Percentiles rank a stretch among this genome's conserved stretches.
Evolutionary conservation across 306 rosid genomes (phyloP).

Genomic region (Spatholobus suberectus): DNA sequence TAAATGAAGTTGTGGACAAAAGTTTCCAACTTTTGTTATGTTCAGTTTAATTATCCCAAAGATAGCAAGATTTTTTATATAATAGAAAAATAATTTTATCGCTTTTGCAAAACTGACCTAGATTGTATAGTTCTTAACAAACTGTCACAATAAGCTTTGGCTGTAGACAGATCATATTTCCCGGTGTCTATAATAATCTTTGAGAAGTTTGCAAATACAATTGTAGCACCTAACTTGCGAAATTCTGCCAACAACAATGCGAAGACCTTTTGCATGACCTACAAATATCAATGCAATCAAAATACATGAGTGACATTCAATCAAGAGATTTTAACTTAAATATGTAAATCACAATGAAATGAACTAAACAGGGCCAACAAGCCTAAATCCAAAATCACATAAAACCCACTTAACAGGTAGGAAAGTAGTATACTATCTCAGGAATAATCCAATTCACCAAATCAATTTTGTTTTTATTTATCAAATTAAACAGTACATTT

Average conservation of each 20-base stretch:
- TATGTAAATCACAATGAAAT: slow-evolving; percentile 36
- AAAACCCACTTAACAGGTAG: background rate
- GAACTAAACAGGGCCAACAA: slow-evolving; percentile 13
- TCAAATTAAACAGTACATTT: slow-evolving; percentile 20
- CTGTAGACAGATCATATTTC: slow-evolving; percentile 80
- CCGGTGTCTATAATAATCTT: slow-evolving; percentile 95
- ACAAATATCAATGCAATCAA: slow-evolving; percentile 43
- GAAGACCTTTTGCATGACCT: slow-evolving; percentile 96
- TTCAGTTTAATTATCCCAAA: slow-evolving; percentile 7
- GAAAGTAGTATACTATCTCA: slow-evolving; percentile 19
- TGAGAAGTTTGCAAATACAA: slow-evolving; percentile 89
- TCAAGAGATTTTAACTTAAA: slow-evolving; percentile 16
- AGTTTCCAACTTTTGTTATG: slow-evolving; percentile 13
- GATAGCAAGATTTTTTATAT: slow-evolving; percentile 6
- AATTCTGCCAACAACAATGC: slow-evolving; percentile 84
- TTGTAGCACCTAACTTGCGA: slow-evolving; percentile 92
- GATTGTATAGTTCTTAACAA: slow-evolving; percentile 82
- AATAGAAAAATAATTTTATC: background rate
- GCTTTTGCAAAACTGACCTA: slow-evolving; percentile 62
- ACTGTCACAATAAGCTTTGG: slow-evolving; percentile 93
- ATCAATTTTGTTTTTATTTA: slow-evolving; percentile 1
- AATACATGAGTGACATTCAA: slow-evolving; percentile 26
- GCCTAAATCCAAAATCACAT: background rate
- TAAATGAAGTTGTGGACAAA: slow-evolving; percentile 16
- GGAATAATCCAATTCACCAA: slow-evolving; percentile 4